Conservation (phyloP, 768 basidiomycete species). For the Termitomyces sp. region DNA sequence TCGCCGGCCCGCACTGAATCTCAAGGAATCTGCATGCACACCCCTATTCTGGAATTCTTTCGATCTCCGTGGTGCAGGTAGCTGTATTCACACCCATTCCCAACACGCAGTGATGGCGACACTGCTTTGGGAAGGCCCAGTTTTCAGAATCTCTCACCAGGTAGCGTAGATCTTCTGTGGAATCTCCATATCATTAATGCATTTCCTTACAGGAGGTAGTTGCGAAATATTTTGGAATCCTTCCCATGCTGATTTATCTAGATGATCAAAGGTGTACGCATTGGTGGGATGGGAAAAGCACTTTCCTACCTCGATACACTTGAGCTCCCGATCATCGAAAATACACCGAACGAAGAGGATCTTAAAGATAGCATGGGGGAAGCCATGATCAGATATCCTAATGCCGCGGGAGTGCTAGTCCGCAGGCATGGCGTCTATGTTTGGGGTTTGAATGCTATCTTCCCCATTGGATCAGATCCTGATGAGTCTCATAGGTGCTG, state of each 20-base stretch:
- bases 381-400: slow-evolving; percentile 75
- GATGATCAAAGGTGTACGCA: slow-evolving; percentile 90
- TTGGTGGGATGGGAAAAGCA: slow-evolving; percentile 70
- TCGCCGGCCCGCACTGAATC: slow-evolving; percentile 59
- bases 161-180: slow-evolving; percentile 27
- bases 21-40: slow-evolving; percentile 86
- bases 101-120: slow-evolving; percentile 90
- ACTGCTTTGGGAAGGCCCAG: slow-evolving; percentile 62
- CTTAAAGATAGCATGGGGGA: slow-evolving; percentile 84
- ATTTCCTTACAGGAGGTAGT: slow-evolving; percentile 34
- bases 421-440: slow-evolving; percentile 80
- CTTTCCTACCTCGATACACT: slow-evolving; percentile 84
- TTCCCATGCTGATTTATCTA: slow-evolving; percentile 22
- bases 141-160: slow-evolving; percentile 82
- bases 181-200: slow-evolving; percentile 2
- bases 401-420: slow-evolving; percentile 74
- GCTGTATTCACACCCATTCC: slow-evolving; percentile 89
- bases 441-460: slow-evolving; percentile 53
- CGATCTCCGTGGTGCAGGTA: slow-evolving; percentile 69
- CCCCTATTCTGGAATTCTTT: slow-evolving; percentile 94
- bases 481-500: slow-evolving; percentile 31
- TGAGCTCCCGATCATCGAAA: slow-evolving; percentile 84
- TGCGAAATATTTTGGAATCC: background rate
- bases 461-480: background rate
- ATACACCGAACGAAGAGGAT: slow-evolving; percentile 88